Percentiles rank a stretch among this genome's conserved stretches.
Evolutionary conservation across 2,329 filamentous ascomycete genomes (phyloP).

Genomic region (Fusarium metavorans): DNA sequence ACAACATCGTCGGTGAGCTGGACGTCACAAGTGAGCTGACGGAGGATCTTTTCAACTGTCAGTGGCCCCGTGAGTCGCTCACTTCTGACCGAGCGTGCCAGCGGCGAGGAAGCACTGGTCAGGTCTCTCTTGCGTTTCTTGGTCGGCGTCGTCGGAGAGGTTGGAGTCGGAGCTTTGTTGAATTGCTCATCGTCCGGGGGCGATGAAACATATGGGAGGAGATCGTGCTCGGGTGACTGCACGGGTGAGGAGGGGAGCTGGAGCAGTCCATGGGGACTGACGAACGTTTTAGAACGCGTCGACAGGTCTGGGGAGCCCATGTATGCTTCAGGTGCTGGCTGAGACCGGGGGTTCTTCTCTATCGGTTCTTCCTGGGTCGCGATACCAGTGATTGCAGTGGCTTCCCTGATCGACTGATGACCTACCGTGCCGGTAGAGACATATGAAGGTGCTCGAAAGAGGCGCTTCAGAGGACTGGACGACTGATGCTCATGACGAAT

Average conservation of each 20-base stretch:
- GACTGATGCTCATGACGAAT: background rate
- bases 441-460: background rate
- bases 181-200: background rate
- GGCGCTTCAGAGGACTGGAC: background rate
- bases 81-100: background rate
- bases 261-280: background rate
- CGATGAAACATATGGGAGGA: background rate
- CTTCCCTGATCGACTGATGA: background rate
- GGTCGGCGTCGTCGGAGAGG: background rate
- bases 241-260: background rate
- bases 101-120: fast-evolving
- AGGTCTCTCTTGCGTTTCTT: constrained; percentile 13
- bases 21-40: constrained; percentile 2
- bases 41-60: background rate
- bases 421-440: background rate
- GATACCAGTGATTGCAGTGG: background rate
- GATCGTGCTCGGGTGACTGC: background rate
- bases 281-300: background rate
- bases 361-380: background rate
- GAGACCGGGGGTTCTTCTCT: background rate
- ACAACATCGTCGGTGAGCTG: background rate
- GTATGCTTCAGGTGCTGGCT: background rate
- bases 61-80: background rate
- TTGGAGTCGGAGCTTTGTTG: background rate
- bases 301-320: background rate